phyloP scores from a whole-genome alignment of 306 rosid species.

The Ammopiptanthus mongolicus region DNA sequence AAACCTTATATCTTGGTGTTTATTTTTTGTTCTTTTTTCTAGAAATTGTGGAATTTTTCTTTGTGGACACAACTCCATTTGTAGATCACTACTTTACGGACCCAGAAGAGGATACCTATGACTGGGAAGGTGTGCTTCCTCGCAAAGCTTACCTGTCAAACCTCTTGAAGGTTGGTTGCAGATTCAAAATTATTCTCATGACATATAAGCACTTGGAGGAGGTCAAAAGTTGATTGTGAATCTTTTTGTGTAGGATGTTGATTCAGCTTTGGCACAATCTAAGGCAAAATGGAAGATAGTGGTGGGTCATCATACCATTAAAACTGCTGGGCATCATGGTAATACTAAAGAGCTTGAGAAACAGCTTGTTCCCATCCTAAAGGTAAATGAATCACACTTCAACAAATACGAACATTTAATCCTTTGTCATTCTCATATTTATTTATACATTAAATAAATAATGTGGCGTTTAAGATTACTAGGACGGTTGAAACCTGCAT shows the following conservation, averaged over 20 bases:
- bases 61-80: constrained; percentile 87
- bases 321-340: constrained; percentile 66
- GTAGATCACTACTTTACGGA: constrained; percentile 46
- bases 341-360: constrained; percentile 52
- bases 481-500: neutral
- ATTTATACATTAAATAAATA: neutral
- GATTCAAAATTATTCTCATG: neutral
- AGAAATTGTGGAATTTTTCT: constrained; percentile 67
- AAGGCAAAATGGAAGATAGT: constrained; percentile 81
- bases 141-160: constrained; percentile 47
- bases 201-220: neutral
- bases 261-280: constrained; percentile 46
- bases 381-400: constrained; percentile 35
- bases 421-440: neutral
- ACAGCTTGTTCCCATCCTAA: constrained; percentile 60
- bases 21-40: neutral
- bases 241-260: constrained; percentile 34
- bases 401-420: neutral
- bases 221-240: neutral
- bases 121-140: constrained; percentile 72
- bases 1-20: neutral
- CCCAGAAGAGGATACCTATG: constrained; percentile 46
- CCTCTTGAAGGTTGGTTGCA: constrained; percentile 48
- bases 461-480: neutral
- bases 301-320: constrained; percentile 77